Conservation (phyloP, 345 rosid genomes). For the Carallia brachiata region DNA sequence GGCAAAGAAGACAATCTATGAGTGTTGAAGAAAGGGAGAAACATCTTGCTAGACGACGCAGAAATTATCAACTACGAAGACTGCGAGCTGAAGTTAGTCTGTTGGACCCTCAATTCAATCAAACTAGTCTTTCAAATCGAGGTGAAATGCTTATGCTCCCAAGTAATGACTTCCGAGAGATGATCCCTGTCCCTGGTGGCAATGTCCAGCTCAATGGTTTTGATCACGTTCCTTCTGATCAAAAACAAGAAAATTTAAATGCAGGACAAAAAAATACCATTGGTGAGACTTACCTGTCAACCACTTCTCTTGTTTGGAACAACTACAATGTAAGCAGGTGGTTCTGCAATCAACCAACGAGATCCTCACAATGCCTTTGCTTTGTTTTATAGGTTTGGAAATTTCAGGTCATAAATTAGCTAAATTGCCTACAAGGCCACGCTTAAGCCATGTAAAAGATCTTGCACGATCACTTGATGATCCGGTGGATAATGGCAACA, state of each 20-base stretch:
- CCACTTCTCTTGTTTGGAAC: not conserved
- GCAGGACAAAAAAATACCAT: constrained; percentile 29
- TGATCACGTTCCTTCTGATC: constrained; percentile 24
- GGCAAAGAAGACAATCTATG: constrained; percentile 90
- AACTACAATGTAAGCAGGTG: no score
- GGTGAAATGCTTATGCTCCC: constrained; percentile 16
- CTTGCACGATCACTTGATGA: constrained; percentile 62
- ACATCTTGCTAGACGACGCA: constrained; percentile 88
- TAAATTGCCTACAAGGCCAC: constrained; percentile 46
- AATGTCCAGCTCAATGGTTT: constrained; percentile 19
- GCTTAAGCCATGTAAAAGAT: constrained; percentile 70
- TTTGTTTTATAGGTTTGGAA: constrained; percentile 49
- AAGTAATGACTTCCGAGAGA: constrained; percentile 16
- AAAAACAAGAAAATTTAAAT: constrained; percentile 19
- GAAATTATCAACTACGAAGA: constrained; percentile 74
- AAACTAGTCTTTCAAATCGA: constrained; percentile 10
- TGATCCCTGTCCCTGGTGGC: constrained; percentile 29
- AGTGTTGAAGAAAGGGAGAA: constrained; percentile 80
- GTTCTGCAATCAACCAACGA: not conserved
- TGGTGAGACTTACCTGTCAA: constrained; percentile 36
- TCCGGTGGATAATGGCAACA: constrained; percentile 23
- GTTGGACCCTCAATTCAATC: constrained; percentile 37
- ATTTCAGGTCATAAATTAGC: constrained; percentile 49
- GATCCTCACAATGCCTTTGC: not conserved
- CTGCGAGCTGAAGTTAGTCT: constrained; percentile 55